Conservation (phyloP, 73 alveolate species). For the Paraurostyla sp. region DNA sequence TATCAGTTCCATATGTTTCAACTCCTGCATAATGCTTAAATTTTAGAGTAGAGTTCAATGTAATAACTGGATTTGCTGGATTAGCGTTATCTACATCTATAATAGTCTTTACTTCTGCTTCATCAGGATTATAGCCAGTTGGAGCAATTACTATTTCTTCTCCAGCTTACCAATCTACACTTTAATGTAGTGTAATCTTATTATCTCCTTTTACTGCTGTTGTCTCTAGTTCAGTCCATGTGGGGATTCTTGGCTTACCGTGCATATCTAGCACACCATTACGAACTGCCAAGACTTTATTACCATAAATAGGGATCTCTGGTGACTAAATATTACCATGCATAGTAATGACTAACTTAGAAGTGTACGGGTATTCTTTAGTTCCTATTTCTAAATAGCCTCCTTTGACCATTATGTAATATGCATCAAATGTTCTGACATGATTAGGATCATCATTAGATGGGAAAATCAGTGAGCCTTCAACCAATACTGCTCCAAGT, state of each 20-base stretch:
- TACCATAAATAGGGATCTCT: slow-evolving; percentile 87
- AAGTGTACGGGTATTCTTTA: slow-evolving; percentile 77
- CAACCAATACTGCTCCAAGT: slow-evolving; percentile 73
- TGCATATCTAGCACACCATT: slow-evolving; percentile 85
- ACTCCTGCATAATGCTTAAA: slow-evolving; percentile 63
- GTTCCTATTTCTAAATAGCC: slow-evolving; percentile 88
- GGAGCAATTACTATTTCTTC: slow-evolving; percentile 79
- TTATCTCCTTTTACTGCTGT: slow-evolving; percentile 78
- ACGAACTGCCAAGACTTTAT: slow-evolving; percentile 82
- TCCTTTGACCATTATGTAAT: slow-evolving; percentile 79
- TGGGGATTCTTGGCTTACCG: slow-evolving; percentile 73
- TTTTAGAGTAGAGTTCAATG: background rate
- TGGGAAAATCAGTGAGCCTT: slow-evolving; percentile 83
- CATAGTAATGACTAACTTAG: slow-evolving; percentile 79
- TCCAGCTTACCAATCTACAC: slow-evolving; percentile 81
- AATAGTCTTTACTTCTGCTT: slow-evolving; percentile 68
- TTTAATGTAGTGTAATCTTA: slow-evolving; percentile 10
- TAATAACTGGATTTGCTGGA: slow-evolving; percentile 41
- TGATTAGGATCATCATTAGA: slow-evolving; percentile 67
- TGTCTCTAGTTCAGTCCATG: slow-evolving; percentile 86
- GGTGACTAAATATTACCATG: slow-evolving; percentile 73
- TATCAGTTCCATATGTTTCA: slow-evolving; percentile 1
- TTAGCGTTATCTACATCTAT: slow-evolving; percentile 25
- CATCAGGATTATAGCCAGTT: slow-evolving; percentile 57
- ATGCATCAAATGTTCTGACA: slow-evolving; percentile 80